Base-by-base conservation (phyloP, 345 rosid species). In the rapeseed (Brassica napus) region DNA sequence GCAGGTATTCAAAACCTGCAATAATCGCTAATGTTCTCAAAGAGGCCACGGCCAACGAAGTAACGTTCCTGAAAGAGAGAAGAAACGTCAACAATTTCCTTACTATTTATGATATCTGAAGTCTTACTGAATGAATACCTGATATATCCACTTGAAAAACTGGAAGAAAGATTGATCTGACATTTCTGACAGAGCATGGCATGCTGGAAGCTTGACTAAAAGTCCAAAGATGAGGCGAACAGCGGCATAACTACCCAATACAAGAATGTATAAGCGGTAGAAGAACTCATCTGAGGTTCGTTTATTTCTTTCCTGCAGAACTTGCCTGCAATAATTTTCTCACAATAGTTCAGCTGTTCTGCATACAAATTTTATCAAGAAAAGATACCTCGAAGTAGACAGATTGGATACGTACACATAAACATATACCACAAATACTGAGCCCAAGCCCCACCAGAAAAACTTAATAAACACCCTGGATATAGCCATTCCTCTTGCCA, bases 401-500 rank as follows among this genome's bases (percentile, higher is more conserved):
- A 47, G 77, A 64, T 9, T 55, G 47, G 69, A 79, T 58, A 91
- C 98, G 76, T 85, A 95, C 98, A 91, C 81, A 75, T 90, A 95
- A 72, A 88, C 76, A 82, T 90, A 95, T 75, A 89, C 85, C 77
- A 91, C 86, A 75, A 86, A 85, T 61, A 65, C 97, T 37, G 99
- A 88, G 73, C 80, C 81, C 87, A 83, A 78, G 62, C 89, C 97
- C 83, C 89, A 84, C 98, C 98, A 95, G 79, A 95, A 85, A 78
- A 95, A 93, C 80, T 87, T 85, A 76, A 95, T 93, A 79, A 95
- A 85, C 64, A 95, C 84, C 84, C 98, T 89, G 42, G 99, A 93
- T 80, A 95, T 88, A 70, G 99, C 99, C 99, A 95, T 93, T 86
- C 93, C 99, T 85, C 98, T 87, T 8, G 98, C 90, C 18, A 93